Base-by-base conservation (phyloP, 768 basidiomycete species). In the Nidularia pulvinata region DNA sequence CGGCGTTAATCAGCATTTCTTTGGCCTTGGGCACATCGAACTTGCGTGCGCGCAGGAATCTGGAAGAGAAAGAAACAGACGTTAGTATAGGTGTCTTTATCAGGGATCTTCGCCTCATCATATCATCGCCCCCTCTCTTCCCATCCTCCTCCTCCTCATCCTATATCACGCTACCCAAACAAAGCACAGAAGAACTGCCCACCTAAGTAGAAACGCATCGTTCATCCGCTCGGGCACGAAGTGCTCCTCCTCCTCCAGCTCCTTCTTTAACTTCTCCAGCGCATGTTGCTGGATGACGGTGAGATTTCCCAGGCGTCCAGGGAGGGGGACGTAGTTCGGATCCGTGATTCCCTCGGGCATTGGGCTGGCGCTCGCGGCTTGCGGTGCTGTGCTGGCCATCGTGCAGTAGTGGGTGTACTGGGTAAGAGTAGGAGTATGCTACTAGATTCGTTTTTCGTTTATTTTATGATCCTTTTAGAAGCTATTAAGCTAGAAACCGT, bases 311-410 rank as follows among this genome's bases (percentile, higher is more conserved):
- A 39, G 9, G 37, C n/a, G 37, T 7, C 37, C 37, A 39, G 37
- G 37, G 37, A n/a, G 37, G 37, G n/a, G 7, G 9, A 7, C n/a
- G 37, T 39, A 39, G 66, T 79, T 79, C 14, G 84, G 78, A 68
- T 88, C 80, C 1, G 85, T 85, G 55, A 85, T 71, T 53, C 84
- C 84, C 35, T 70, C 71, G 14, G 85, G 84, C 63, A 85, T 71
- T 1, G 79, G 70, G 43, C 81, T 82, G 49, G 77, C 84, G 66
- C 73, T 81, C 48, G 82, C 83, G n/a, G n/a, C n/a, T n/a, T n/a
- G n/a, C n/a, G n/a, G n/a, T n/a, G n/a, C n/a, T n/a, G n/a, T n/a
- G n/a, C n/a, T n/a, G n/a, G n/a, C n/a, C n/a, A n/a, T n/a, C n/a
- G n/a, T n/a, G n/a, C n/a, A n/a, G n/a, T n/a, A n/a, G n/a, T n/a